Evolutionary conservation across 441 rosid genomes (phyloP).

Genomic region (Populus tomentosa): DNA sequence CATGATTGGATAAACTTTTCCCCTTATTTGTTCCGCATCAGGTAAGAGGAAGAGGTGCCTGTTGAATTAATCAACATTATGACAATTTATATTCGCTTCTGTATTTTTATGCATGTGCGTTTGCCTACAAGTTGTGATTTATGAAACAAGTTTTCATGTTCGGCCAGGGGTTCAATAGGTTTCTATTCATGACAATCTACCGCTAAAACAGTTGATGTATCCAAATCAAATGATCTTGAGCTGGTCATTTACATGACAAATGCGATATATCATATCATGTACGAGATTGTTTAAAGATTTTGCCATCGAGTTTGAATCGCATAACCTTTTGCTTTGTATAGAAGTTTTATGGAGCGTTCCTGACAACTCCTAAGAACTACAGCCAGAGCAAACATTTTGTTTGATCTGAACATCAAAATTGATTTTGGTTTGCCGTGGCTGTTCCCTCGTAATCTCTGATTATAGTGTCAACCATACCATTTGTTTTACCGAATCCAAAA

Average conservation of each 20-base stretch:
- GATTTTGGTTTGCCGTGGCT: no score
- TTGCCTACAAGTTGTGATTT: background rate
- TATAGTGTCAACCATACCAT: no score
- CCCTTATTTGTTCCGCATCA: background rate
- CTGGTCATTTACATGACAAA: background rate
- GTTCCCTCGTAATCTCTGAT: no score
- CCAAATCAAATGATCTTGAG: background rate
- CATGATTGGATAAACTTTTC: slow-evolving; percentile 73
- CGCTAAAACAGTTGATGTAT: no score
- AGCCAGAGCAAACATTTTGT: background rate
- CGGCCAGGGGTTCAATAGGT: no score
- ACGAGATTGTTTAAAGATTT: background rate
- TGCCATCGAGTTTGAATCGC: background rate
- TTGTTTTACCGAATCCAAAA: no score
- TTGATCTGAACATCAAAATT: no score
- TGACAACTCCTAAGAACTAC: background rate
- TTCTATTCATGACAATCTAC: no score
- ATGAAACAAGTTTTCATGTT: background rate
- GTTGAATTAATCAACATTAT: background rate
- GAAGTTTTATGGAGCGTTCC: background rate
- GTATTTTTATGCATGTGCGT: background rate
- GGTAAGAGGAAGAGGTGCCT: slow-evolving; percentile 5
- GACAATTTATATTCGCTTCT: background rate
- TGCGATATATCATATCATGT: background rate
- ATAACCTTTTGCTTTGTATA: background rate